phyloP scores from a whole-genome alignment of 257 asterid species.

The Perilla frutescens region DNA sequence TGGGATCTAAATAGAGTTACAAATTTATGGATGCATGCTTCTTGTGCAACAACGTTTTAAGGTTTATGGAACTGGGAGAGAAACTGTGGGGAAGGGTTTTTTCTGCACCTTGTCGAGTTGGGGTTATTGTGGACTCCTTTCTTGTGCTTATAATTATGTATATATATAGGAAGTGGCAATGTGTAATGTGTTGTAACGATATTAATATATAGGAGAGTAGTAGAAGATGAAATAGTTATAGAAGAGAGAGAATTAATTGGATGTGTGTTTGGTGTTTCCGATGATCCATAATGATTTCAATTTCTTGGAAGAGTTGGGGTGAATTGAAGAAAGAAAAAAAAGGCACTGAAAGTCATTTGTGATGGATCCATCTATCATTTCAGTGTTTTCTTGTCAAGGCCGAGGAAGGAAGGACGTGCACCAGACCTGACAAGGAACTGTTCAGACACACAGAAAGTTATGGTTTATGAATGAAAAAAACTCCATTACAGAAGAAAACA shows the following conservation, averaged over 20 bases:
- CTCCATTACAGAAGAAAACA: no score
- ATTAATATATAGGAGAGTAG: background rate
- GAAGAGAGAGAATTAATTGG: no score
- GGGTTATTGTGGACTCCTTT: background rate
- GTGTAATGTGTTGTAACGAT: background rate
- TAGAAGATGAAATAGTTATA: no score
- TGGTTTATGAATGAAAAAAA: background rate
- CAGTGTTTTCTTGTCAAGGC: conserved; percentile 82
- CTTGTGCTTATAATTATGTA: background rate
- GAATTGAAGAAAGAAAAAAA: conserved; percentile 1
- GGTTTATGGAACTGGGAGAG: conserved; percentile 24
- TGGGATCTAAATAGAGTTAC: no score
- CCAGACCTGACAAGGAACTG: conserved; percentile 42
- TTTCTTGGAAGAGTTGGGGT: conserved; percentile 4
- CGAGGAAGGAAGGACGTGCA: conserved; percentile 72
- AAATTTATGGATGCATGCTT: background rate
- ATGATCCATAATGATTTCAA: conserved; percentile 22
- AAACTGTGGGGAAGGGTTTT: no score
- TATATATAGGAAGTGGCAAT: conserved; percentile 47
- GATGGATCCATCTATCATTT: conserved; percentile 77
- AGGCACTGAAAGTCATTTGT: conserved; percentile 52
- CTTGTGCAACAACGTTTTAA: conserved; percentile 30
- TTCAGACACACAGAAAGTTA: conserved; percentile 34
- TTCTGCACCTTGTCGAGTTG: no score
- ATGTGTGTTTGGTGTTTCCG: conserved; percentile 13